phyloP scores from a whole-genome alignment of 1,139 yeast genomes.

The Hemisphaericaspora xylanilytica region DNA sequence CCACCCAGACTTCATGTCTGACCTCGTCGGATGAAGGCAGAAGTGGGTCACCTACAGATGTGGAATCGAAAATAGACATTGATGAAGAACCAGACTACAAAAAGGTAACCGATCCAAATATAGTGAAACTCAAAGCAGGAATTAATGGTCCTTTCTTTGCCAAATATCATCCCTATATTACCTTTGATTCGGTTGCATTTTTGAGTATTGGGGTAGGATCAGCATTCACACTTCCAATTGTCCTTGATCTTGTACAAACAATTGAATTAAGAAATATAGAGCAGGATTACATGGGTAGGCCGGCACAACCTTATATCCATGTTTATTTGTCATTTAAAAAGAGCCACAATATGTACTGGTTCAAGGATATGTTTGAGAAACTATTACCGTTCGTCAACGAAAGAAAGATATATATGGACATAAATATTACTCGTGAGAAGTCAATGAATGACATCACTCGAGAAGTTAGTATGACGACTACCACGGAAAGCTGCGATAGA shows the following conservation, averaged over 20 bases:
- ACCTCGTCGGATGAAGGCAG: too few relatives aligned
- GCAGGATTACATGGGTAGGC: conserved; percentile 35
- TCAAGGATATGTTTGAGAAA: conserved; percentile 29
- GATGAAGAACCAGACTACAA: conserved; percentile 8
- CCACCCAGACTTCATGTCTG: too few relatives aligned
- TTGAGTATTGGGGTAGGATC: conserved; percentile 49
- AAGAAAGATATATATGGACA: conserved; percentile 23
- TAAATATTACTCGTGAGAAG: conserved; percentile 17
- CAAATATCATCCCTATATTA: conserved; percentile 37
- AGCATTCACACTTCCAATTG: conserved; percentile 46
- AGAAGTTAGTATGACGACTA: too few relatives aligned
- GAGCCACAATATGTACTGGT: conserved; percentile 34
- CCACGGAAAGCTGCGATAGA: too few relatives aligned
- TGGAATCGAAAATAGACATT: background rate
- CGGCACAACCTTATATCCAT: conserved; percentile 24
- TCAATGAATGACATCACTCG: background rate
- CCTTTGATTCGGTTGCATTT: conserved; percentile 42
- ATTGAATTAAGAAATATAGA: conserved; percentile 22
- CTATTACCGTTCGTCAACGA: conserved; percentile 22
- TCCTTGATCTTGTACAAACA: conserved; percentile 35
- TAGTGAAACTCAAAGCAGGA: conserved; percentile 27
- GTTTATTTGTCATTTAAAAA: conserved; percentile 37
- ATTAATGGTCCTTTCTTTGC: conserved; percentile 49
- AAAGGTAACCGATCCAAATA: conserved; percentile 11
- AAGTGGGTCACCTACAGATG: background rate